Conservation (phyloP, 257 asterid species). For the Jacaranda mimosifolia region DNA sequence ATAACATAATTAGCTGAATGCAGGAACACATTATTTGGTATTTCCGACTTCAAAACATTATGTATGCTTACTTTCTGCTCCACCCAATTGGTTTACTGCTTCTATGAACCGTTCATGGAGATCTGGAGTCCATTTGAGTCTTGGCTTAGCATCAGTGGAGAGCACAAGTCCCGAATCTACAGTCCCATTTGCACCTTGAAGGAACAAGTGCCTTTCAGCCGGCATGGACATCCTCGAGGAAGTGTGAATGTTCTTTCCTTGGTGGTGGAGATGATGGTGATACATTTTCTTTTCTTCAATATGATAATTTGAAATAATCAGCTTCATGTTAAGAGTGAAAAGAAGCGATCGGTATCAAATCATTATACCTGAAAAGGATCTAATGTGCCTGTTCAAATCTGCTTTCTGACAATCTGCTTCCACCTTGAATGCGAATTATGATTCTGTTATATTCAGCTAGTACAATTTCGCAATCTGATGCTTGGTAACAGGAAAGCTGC, state of each 20-base stretch:
- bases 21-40: slow-evolving; percentile 34
- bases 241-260: slow-evolving; percentile 63
- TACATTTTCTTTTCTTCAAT: slow-evolving; percentile 60
- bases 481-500: slow-evolving; percentile 38
- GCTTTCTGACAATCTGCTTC: slow-evolving; percentile 44
- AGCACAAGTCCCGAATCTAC: slow-evolving; percentile 91
- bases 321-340: slow-evolving; percentile 37
- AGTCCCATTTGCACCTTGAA: slow-evolving; percentile 67
- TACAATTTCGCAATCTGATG: slow-evolving; percentile 35
- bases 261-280: slow-evolving; percentile 63
- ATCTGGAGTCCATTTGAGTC: slow-evolving; percentile 95
- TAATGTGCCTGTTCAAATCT: slow-evolving; percentile 44
- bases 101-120: slow-evolving; percentile 89
- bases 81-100: slow-evolving; percentile 97
- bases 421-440: slow-evolving; percentile 46
- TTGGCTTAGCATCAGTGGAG: slow-evolving; percentile 97
- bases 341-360: slow-evolving; percentile 25
- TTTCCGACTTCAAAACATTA: slow-evolving; percentile 10
- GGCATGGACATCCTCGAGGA: slow-evolving; percentile 67
- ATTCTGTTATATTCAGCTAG: slow-evolving; percentile 39
- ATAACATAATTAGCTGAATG: slow-evolving; percentile 40
- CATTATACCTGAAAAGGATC: slow-evolving; percentile 54
- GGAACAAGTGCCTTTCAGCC: slow-evolving; percentile 75
- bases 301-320: slow-evolving; percentile 39
- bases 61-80: slow-evolving; percentile 91